Base-by-base conservation (phyloP, 768 basidiomycete species). In the Pholiota molesta region DNA sequence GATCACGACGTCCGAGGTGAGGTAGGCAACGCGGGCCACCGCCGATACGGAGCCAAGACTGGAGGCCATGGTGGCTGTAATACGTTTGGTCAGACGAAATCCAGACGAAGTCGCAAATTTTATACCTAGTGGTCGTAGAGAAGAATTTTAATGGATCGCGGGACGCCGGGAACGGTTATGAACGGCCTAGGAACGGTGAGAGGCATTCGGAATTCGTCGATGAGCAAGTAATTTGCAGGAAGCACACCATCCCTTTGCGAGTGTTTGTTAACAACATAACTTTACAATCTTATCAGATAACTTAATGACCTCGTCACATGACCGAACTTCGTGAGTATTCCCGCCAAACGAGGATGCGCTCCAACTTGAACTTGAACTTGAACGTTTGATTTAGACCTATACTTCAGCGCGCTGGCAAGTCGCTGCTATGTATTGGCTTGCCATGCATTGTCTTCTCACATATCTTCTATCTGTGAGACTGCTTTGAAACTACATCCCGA, bases 1-100 rank as follows among this genome's bases (percentile, higher is more conserved):
- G 45, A 94, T 75, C 16, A 92, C 67, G 51, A 83, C 74, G 66
- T 91, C 90, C 8, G 92, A 90, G 29, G 87, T 80, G 31, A 91
- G 74, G 72, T 83, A 87, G n/a, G 87, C 89, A 62, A 93, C 81
- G 35, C 91, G 87, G 42, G 88, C 83, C 53, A 74, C 69, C 23
- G 58, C 90, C 88, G 5, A 82, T 67, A 67, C 68, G 42, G 37
- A 71, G 39, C 28, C 47, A 49, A 14, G n/a, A 61, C 61, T 71
- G 65, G 65, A 65, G 63, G 69, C 65, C 71, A 74, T 74, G 35
- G 59, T 66, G 57, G 47, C 10, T 45, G 23, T 11, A 39, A 55
- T 33, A 56, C 26, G 56, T 33, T 52, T 10, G 31, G 29, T 58
- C 19, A 59, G 19, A 40, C 55, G 44, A 52, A 52, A 35, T 51